Evolutionary conservation across 2,329 filamentous ascomycete species (phyloP).

Genomic region (Trichophyton mentagrophytes): DNA sequence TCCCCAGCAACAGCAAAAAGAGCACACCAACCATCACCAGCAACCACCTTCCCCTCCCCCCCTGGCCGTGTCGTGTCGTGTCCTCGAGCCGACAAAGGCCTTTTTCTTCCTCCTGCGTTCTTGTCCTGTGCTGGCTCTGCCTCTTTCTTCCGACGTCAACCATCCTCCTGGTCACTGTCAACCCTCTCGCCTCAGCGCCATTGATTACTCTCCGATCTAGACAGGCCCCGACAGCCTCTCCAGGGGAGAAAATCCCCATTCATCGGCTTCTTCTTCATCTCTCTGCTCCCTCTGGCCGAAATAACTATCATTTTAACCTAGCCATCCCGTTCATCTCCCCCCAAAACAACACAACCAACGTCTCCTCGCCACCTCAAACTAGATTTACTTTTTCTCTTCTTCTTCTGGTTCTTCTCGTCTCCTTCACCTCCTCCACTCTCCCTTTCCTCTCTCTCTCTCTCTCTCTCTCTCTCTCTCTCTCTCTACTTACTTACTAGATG

Average conservation of each 20-base stretch:
- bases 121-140: not conserved
- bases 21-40: not conserved
- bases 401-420: not conserved
- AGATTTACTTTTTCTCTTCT: not conserved
- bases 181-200: not conserved
- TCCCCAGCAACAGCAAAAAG: too few relatives aligned
- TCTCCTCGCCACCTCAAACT: slow-evolving; percentile 3
- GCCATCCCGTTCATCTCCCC: not conserved
- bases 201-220: not conserved
- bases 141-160: not conserved
- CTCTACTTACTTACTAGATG: not conserved
- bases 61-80: not conserved
- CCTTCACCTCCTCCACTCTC: not conserved
- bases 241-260: not conserved
- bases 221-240: not conserved
- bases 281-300: not conserved
- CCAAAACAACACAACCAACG: not conserved
- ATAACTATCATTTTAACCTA: not conserved
- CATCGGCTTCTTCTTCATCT: not conserved
- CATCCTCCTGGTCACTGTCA: not conserved
- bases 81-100: not conserved
- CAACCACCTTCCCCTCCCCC: not conserved
- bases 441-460: too few relatives aligned
- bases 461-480: not conserved
- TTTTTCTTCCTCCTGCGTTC: too few relatives aligned